Percentiles rank a stretch among this genome's conserved stretches.
phyloP scores from a whole-genome alignment of 2,329 filamentous ascomycete species.

The Monilinia fructicola region DNA sequence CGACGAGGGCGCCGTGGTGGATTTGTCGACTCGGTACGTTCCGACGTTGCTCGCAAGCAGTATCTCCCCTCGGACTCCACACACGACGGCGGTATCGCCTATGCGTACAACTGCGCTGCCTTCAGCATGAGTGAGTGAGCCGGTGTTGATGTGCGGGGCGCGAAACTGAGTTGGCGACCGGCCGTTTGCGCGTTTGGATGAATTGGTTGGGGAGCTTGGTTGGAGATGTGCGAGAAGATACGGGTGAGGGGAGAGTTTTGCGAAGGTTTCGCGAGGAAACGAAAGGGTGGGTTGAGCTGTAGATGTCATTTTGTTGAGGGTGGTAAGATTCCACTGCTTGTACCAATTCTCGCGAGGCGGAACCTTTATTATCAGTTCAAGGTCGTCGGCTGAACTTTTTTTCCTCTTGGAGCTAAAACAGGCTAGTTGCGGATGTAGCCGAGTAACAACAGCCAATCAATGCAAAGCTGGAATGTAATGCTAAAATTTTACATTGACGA shows the following conservation, averaged over 20 bases:
- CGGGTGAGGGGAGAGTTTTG: slow-evolving; percentile 83
- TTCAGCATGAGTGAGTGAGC: slow-evolving; percentile 83
- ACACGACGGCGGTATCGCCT: slow-evolving; percentile 92
- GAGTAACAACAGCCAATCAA: slow-evolving; percentile 5
- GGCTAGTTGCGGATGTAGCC: slow-evolving; percentile 7
- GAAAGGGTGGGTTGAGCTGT: slow-evolving; percentile 37
- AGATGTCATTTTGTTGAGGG: slow-evolving; percentile 29
- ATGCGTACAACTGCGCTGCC: slow-evolving; percentile 85
- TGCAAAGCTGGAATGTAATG: not conserved
- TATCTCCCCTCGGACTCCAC: slow-evolving; percentile 85
- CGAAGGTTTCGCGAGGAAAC: slow-evolving; percentile 70
- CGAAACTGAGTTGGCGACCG: slow-evolving; percentile 70
- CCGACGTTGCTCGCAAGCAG: slow-evolving; percentile 73
- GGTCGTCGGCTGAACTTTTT: slow-evolving; percentile 24
- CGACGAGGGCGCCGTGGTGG: slow-evolving; percentile 41
- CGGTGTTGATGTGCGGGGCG: slow-evolving; percentile 72
- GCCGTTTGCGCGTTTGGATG: slow-evolving; percentile 76
- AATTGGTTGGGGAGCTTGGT: slow-evolving; percentile 50
- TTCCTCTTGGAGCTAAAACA: slow-evolving; percentile 16
- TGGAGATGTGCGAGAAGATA: slow-evolving; percentile 89
- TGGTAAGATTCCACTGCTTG: slow-evolving; percentile 17
- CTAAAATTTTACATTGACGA: not conserved
- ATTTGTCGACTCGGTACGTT: slow-evolving; percentile 53
- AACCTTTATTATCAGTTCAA: slow-evolving; percentile 21
- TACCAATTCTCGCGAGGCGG: slow-evolving; percentile 16